A percentile compares a stretch with the other conserved stretches of the same genome.
phyloP scores from a whole-genome alignment of 345 rosid species.

The Erucastrum elatum region DNA sequence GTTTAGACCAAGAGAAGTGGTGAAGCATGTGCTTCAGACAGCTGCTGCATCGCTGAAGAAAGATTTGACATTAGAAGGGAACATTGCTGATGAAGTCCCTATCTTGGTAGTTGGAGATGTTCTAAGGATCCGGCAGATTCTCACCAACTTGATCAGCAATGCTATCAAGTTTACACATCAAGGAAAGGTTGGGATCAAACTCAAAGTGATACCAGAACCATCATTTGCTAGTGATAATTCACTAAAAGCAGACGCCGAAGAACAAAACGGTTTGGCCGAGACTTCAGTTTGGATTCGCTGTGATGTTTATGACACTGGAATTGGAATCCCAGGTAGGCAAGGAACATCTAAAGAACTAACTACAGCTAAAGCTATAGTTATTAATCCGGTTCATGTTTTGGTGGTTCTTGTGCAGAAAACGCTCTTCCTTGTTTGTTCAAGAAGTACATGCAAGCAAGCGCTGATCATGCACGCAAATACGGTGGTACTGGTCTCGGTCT shows the following conservation, averaged over 20 bases:
- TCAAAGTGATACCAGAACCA: constrained; percentile 69
- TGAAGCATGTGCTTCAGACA: constrained; percentile 92
- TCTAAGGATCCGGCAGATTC: constrained; percentile 89
- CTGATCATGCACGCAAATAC: constrained; percentile 93
- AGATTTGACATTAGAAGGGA: constrained; percentile 76
- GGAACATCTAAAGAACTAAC: background rate
- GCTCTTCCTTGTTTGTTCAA: constrained; percentile 83
- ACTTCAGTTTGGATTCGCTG: constrained; percentile 84
- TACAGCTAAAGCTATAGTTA: background rate
- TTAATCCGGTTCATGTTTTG: constrained; percentile 12
- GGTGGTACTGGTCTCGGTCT: constrained; percentile 98
- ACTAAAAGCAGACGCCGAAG: constrained; percentile 41
- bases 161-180: constrained; percentile 95
- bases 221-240: constrained; percentile 47
- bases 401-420: constrained; percentile 54
- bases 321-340: constrained; percentile 87
- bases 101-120: constrained; percentile 95
- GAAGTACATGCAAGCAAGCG: constrained; percentile 93
- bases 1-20: constrained; percentile 90
- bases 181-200: constrained; percentile 85
- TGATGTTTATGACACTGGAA: constrained; percentile 91
- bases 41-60: constrained; percentile 90
- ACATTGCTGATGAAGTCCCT: constrained; percentile 83
- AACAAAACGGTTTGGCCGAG: constrained; percentile 40
- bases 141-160: constrained; percentile 94